Base-by-base conservation (phyloP, 164 flowering plant species). In the Vitis labrusca region DNA sequence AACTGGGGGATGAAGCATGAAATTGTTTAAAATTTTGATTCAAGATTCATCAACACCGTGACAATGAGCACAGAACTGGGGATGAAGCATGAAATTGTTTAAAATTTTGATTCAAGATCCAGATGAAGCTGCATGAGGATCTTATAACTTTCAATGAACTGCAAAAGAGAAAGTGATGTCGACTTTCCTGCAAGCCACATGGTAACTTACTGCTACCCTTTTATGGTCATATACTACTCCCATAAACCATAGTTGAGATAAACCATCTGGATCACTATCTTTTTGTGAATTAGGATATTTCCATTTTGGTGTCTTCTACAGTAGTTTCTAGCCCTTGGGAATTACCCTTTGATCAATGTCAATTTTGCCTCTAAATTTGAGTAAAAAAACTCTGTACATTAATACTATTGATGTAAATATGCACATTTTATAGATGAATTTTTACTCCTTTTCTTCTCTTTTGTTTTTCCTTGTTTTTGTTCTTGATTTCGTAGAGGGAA, bases 1-100 rank as follows among this genome's bases (percentile, higher is more conserved):
- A 61, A 73, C 59, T 55, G 70, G 74, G 74, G 52, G 61, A 58
- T 53, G 60, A 65, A 67, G 54, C 68, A 70, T 67, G 69, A 63
- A 71, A 44, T 66, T 17, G 23, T 65, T 71, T 7, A 76, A 61
- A 66, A 63, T 75, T 58, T 52, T 73, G 10, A 64, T 62, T 44
- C 66, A 50, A 50, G 76, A 75, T 47, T 29, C 16, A 17, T 23
- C 27, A 32, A 32, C 44, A 32, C 7, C 51, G 13, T 17, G 58
- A 64, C n/a, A 51, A 19, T 14, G 60, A 51, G 27, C 48, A 14
- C 29, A 14, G 23, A 61, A 73, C 59, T 55, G 70, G 74, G 52
- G 61, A 58, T 53, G 60, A 65, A 67, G 54, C 68, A 70, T 67
- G 69, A 63, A 71, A 44, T 66, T 17, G 23, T 65, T 69, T 7